Percentiles rank a stretch among this genome's conserved stretches.
Conservation (phyloP, 805 yeast species). For the Wickerhamiella alocasiicola region DNA sequence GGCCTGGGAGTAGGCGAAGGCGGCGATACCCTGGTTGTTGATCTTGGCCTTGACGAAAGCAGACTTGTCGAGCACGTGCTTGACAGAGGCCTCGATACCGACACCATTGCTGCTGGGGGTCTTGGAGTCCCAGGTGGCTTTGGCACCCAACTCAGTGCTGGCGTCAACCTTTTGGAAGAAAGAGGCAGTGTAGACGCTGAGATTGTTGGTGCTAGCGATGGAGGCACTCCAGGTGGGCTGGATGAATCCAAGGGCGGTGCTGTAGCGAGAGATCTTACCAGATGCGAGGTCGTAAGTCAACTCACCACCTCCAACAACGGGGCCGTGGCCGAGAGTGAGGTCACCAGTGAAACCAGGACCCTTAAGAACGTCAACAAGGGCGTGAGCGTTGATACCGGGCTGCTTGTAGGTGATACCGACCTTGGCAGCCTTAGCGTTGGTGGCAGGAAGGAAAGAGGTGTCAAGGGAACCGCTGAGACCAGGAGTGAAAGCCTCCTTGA, state of each 20-base stretch:
- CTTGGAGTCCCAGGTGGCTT: constrained; percentile 87
- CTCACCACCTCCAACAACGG: constrained; percentile 94
- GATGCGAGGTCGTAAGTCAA: constrained; percentile 89
- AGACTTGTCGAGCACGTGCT: constrained; percentile 76
- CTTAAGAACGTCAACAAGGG: constrained; percentile 86
- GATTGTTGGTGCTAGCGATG: constrained; percentile 71
- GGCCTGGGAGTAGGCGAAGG: constrained; percentile 86
- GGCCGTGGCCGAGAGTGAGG: constrained; percentile 88
- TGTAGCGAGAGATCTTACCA: constrained; percentile 87
- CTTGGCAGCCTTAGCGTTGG: constrained; percentile 68
- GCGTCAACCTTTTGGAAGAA: constrained; percentile 94
- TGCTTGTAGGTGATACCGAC: constrained; percentile 83
- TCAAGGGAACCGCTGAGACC: constrained; percentile 89
- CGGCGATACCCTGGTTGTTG: constrained; percentile 90
- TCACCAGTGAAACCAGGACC: constrained; percentile 95
- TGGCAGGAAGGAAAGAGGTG: constrained; percentile 78
- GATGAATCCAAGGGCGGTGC: constrained; percentile 87
- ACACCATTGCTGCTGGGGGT: constrained; percentile 62
- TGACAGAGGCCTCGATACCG: constrained; percentile 90
- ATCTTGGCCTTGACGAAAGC: constrained; percentile 94
- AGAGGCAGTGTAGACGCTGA: constrained; percentile 56
- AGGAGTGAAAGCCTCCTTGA: constrained; percentile 82
- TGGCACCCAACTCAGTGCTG: constrained; percentile 91
- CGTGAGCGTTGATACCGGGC: constrained; percentile 87
- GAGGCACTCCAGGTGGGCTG: constrained; percentile 80